Percentiles rank a stretch among this genome's conserved stretches.
phyloP scores from a whole-genome alignment of 2,329 filamentous ascomycete genomes.

The Mycosphaerella arachidis region DNA sequence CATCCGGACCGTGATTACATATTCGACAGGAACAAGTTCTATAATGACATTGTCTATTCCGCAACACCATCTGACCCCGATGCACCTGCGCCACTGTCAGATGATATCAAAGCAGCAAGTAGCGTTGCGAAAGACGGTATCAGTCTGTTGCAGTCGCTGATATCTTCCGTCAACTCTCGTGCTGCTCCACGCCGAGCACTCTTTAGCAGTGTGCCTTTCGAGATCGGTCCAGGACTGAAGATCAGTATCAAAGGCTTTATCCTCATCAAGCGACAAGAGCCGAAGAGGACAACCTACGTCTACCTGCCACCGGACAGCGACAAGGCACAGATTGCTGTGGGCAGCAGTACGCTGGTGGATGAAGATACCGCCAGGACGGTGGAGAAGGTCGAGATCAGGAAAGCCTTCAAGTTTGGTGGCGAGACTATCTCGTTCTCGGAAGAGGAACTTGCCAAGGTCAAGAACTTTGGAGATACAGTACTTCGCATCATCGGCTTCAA shows the following conservation, averaged over 20 bases:
- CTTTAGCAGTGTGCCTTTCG: constrained; percentile 81
- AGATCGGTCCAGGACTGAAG: constrained; percentile 75
- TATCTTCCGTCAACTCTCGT: constrained; percentile 87
- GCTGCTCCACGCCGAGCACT: constrained; percentile 78
- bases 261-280: constrained; percentile 75
- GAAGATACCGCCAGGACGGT: constrained; percentile 73
- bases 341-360: constrained; percentile 69
- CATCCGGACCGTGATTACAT: constrained; percentile 53
- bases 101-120: constrained; percentile 50
- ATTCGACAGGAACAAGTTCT: constrained; percentile 84
- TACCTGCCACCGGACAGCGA: constrained; percentile 72
- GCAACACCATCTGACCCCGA: constrained; percentile 66
- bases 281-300: constrained; percentile 78
- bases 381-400: constrained; percentile 76
- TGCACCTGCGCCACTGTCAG: constrained; percentile 52
- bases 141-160: constrained; percentile 69
- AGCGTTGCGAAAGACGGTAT: constrained; percentile 71
- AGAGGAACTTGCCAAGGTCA: constrained; percentile 75
- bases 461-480: constrained; percentile 73
- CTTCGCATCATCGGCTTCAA: constrained; percentile 96
- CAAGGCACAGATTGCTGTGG: constrained; percentile 70
- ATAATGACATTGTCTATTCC: constrained; percentile 91
- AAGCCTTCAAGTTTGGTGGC: constrained; percentile 93
- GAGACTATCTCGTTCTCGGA: constrained; percentile 80
- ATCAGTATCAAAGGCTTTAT: constrained; percentile 95